A percentile compares a stretch with the other conserved stretches of the same genome.
These are phyloP conservation scores for Scenedesmus sp. DNA, from an alignment of 163 green algal genomes.

Conservation along the genomic window DNA sequence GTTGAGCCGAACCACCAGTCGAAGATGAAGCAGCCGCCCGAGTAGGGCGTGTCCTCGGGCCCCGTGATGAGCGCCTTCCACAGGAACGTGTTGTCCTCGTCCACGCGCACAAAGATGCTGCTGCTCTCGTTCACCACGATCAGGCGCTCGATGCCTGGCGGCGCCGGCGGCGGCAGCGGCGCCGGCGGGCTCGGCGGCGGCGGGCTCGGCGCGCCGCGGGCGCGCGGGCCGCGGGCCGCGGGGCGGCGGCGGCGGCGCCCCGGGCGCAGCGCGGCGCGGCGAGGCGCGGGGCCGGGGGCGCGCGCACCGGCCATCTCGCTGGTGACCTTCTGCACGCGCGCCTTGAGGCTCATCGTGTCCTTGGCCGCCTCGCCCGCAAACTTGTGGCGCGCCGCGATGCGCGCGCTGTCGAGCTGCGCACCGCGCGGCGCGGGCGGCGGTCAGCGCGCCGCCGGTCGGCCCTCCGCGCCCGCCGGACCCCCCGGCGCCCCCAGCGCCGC, in stretches of 20 bases:
- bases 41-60: constrained; percentile 79
- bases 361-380: not conserved
- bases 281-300: too few species aligned
- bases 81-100: constrained; percentile 60
- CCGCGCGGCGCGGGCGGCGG: not conserved
- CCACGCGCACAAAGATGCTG: constrained; percentile 72
- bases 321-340: constrained; percentile 39
- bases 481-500: too few species aligned
- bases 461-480: too few species aligned
- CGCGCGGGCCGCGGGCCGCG: too few species aligned
- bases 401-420: constrained; percentile 29
- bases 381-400: constrained; percentile 4
- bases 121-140: constrained; percentile 52
- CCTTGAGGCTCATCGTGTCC: constrained; percentile 37
- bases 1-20: constrained; percentile 85
- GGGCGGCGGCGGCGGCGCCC: too few species aligned
- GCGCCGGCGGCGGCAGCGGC: not conserved
- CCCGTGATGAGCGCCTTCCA: constrained; percentile 77
- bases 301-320: constrained; percentile 37
- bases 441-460: too few species aligned
- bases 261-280: too few species aligned
- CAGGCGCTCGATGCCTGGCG: constrained; percentile 53
- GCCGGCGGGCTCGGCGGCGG: too few species aligned
- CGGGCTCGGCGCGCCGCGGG: too few species aligned
- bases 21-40: constrained; percentile 82